Conservation (phyloP, 2,329 filamentous ascomycete genomes). For the Escovopsis sp. region DNA sequence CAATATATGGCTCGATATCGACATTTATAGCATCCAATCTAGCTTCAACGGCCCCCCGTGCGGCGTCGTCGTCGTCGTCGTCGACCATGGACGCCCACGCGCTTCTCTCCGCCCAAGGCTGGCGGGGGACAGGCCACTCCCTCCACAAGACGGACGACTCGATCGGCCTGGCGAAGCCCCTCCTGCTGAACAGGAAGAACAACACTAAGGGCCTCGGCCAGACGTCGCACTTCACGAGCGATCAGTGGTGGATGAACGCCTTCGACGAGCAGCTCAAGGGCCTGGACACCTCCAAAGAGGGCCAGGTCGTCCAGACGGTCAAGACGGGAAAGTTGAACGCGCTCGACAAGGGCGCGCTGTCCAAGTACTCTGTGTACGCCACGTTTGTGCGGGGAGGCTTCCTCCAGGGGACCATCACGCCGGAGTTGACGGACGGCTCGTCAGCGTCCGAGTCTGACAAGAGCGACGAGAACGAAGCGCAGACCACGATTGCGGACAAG, state of each 20-base stretch:
- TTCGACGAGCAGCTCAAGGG: constrained; percentile 83
- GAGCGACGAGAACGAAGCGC: constrained; percentile 16
- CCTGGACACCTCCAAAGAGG: constrained; percentile 47
- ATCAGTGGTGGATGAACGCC: constrained; percentile 95
- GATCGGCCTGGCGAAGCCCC: constrained; percentile 66
- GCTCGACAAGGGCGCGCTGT: constrained; percentile 35
- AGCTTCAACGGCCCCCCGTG: neutral
- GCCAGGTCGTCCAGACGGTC: constrained; percentile 40
- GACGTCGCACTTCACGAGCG: constrained; percentile 50
- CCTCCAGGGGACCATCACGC: constrained; percentile 52
- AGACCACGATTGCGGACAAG: constrained; percentile 2
- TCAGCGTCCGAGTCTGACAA: constrained; percentile 11
- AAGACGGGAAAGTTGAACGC: constrained; percentile 38
- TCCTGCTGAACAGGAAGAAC: constrained; percentile 69
- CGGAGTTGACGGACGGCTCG: constrained; percentile 12
- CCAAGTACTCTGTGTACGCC: constrained; percentile 56
- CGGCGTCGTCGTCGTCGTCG: neutral
- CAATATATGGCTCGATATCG: neutral
- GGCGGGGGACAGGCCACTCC: constrained; percentile 77
- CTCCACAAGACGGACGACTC: constrained; percentile 60
- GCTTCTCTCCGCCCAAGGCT: constrained; percentile 73
- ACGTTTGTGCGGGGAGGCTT: constrained; percentile 73
- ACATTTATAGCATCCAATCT: neutral
- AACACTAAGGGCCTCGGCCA: constrained; percentile 71
- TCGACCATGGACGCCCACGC: constrained; percentile 63